phyloP scores from a whole-genome alignment of 2,329 filamentous ascomycete species.

The Colletotrichum sansevieriae region DNA sequence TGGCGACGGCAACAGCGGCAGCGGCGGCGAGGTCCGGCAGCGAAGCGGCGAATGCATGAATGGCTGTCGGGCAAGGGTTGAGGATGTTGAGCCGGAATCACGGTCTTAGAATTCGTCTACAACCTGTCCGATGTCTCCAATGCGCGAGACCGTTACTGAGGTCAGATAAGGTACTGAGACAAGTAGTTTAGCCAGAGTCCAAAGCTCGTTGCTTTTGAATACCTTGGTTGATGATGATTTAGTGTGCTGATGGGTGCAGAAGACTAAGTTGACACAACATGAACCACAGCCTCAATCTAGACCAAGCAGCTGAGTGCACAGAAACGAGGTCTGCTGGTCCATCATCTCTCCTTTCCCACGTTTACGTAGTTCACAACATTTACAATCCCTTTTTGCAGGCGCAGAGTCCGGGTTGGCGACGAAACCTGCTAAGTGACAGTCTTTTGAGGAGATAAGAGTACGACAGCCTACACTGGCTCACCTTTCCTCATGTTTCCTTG shows the following conservation, averaged over 20 bases:
- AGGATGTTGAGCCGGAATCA: conserved; percentile 27
- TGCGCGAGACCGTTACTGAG: not conserved
- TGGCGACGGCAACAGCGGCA: not conserved
- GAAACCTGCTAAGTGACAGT: conserved; percentile 3
- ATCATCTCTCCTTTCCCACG: not conserved
- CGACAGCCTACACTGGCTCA: not conserved
- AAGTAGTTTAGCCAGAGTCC: no score
- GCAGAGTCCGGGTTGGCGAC: conserved; percentile 11
- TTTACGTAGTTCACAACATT: not conserved
- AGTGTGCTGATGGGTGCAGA: no score
- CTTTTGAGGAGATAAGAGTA: not conserved
- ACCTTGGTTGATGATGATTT: no score
- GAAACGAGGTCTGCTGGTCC: not conserved
- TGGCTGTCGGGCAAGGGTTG: conserved; percentile 8
- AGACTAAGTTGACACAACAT: no score
- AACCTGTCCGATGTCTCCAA: not conserved
- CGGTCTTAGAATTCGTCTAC: not conserved
- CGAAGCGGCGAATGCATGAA: conserved; percentile 11
- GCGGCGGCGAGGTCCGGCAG: conserved; percentile 25
- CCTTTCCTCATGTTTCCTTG: not conserved
- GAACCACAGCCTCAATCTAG: not conserved
- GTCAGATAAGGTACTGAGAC: not conserved
- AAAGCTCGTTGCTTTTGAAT: no score
- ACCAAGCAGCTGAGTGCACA: not conserved
- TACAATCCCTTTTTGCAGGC: not conserved